Percentiles rank a stretch among this genome's conserved stretches.
phyloP scores from a whole-genome alignment of 257 asterid genomes.

The Solanum dulcamara region DNA sequence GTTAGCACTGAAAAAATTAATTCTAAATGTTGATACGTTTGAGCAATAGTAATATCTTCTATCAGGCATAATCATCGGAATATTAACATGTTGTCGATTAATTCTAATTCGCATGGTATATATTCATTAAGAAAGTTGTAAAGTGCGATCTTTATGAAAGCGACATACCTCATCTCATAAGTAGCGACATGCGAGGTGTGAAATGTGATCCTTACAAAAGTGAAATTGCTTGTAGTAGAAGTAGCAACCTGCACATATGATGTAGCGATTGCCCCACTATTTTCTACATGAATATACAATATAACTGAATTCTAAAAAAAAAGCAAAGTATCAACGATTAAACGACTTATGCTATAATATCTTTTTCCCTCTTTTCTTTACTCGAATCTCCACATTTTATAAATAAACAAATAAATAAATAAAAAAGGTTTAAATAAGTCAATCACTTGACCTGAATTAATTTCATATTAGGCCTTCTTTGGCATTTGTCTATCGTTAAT shows the following conservation, averaged over 20 bases:
- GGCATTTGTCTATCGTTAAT: neutral
- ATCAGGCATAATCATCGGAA: neutral
- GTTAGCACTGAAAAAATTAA: neutral
- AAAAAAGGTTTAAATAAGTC: neutral
- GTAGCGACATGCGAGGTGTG: neutral
- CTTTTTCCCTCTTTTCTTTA: neutral
- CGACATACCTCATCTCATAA: neutral
- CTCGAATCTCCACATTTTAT: neutral
- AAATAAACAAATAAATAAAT: neutral
- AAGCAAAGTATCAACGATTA: neutral
- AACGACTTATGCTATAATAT: neutral
- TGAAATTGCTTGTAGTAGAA: too few relatives aligned
- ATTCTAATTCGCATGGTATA: neutral
- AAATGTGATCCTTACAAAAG: too few relatives aligned
- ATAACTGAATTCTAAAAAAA: neutral
- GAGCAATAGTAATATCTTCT: neutral
- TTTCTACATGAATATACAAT: too few relatives aligned
- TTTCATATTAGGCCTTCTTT: neutral
- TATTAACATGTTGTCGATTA: neutral
- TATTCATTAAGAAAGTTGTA: rapidly evolving
- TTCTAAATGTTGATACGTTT: neutral
- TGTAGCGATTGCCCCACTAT: too few relatives aligned
- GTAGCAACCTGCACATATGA: neutral
- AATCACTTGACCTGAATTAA: neutral
- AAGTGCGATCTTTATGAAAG: rapidly evolving